Evolutionary conservation across 129 eudicot species (phyloP).

Genomic region (Chrysanthemum makinoi): DNA sequence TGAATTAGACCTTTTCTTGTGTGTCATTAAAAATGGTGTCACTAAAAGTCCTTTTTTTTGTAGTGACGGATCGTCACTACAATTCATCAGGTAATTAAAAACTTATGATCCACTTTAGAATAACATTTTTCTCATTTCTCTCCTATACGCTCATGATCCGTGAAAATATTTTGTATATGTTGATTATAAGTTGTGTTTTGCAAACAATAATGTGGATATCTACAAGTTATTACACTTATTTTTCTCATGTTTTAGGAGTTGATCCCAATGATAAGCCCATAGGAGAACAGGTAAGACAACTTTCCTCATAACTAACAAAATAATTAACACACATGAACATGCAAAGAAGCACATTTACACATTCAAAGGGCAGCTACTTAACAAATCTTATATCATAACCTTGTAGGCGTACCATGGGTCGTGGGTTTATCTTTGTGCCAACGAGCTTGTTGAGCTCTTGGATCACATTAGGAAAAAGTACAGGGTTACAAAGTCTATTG

Average conservation of each 20-base stretch:
- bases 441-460: constrained; percentile 24
- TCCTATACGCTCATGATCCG: not conserved
- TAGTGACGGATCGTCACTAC: constrained; percentile 21
- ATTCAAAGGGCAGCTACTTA: not conserved
- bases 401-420: constrained; percentile 22
- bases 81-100: constrained; percentile 14
- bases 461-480: not conserved
- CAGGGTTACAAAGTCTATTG: not conserved
- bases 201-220: not conserved
- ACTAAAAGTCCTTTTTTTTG: no score
- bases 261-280: not conserved
- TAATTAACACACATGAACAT: no score
- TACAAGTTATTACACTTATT: not conserved
- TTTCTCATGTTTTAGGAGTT: constrained; percentile 13
- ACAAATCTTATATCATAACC: not conserved
- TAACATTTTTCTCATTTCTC: not conserved
- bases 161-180: not conserved
- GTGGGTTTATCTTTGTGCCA: constrained; percentile 34
- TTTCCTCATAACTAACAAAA: not conserved
- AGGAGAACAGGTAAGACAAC: constrained; percentile 17
- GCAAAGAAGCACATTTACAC: no score
- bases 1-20: no score
- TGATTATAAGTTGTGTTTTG: not conserved
- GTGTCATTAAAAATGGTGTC: no score
- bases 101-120: not conserved